Conservation (phyloP, 2,329 filamentous ascomycete genomes). For the Ophiosphaerella herpotricha region DNA sequence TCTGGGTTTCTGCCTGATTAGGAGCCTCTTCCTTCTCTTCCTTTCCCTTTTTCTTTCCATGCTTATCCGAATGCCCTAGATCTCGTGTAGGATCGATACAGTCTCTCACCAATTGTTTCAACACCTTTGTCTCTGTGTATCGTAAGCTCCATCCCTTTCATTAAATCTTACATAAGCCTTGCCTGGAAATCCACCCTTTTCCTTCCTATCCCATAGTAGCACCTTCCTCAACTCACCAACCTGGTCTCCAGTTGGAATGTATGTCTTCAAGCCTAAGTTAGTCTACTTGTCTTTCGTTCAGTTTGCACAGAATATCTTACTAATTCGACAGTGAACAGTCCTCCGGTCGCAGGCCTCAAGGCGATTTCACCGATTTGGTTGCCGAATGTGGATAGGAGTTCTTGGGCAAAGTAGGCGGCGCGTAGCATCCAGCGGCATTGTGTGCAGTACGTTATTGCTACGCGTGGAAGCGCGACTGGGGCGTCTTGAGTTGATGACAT, state of each 20-base stretch:
- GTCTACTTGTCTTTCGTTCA: background rate
- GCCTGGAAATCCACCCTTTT: constrained; percentile 85
- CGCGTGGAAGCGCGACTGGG: constrained; percentile 62
- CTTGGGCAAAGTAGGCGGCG: constrained; percentile 89
- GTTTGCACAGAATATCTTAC: constrained; percentile 13
- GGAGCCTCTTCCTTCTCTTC: constrained; percentile 2
- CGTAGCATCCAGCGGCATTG: constrained; percentile 92
- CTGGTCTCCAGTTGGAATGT: constrained; percentile 14
- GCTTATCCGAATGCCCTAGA: constrained; percentile 70
- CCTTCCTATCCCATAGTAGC: constrained; percentile 84
- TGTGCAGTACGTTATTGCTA: constrained; percentile 90
- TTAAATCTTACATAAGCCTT: constrained; percentile 17
- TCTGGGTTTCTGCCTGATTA: background rate
- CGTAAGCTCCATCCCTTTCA: background rate
- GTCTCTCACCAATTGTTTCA: constrained; percentile 84
- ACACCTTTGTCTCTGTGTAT: constrained; percentile 74
- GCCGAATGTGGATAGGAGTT: constrained; percentile 90
- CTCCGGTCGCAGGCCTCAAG: constrained; percentile 82
- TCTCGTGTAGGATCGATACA: constrained; percentile 77
- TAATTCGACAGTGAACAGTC: constrained; percentile 78
- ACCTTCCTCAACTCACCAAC: constrained; percentile 50
- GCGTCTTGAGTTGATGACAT: constrained; percentile 33
- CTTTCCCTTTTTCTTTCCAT: constrained; percentile 41
- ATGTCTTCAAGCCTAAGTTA: constrained; percentile 27
- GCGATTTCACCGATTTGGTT: constrained; percentile 84